Evolutionary conservation across 139 green algal genomes (phyloP), one percentile per base, ranked within the genome.

Genomic region (Yamagishiella unicocca): DNA sequence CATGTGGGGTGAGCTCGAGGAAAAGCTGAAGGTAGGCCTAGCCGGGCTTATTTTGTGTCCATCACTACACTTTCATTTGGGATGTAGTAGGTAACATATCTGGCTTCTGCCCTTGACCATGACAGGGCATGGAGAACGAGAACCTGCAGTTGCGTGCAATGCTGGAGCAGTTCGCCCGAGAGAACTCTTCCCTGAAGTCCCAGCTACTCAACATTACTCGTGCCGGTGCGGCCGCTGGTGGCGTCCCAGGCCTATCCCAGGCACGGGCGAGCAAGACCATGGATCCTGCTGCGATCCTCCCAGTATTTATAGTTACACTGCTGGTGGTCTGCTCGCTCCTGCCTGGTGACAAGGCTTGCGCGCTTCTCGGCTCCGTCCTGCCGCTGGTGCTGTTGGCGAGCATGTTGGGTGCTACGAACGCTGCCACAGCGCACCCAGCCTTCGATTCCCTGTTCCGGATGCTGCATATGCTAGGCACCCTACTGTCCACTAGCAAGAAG

Each of bases 261-360:
- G 77, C 38, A 21, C 35, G 50, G 75, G 45, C 77, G 62, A 37
- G 78, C 70, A 89, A 66, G 40, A 82, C 62, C 67, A 68, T 45
- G 79, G 85, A 92, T 73, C 81, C 89, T 92, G 89, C 89, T 62
- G 73, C 53, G 54, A 43, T 90, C 73, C 64, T 77, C 64, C 64
- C 80, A 86, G 89, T 92, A 92, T 53, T 92, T 92, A 92, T 92
- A 90, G 76, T 73, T 90, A 92, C 50, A 70, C 29, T 92, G 89
- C 89, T 92, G 84, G 70, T 92, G 64, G 70, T 90, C 67, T 82
- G 22, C 45, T 85, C 54, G 38, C 45, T 84, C 61, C 70, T 90
- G 42, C 84, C 89, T 74, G 83, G 77, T 87, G 88, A 92, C 79
- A 53, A 85, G 71, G 84, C 78, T n/a, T 40, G 37, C 54, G 61